Evolutionary conservation across 805 yeast species (phyloP).

Genomic region (Nematodospora valgi): DNA sequence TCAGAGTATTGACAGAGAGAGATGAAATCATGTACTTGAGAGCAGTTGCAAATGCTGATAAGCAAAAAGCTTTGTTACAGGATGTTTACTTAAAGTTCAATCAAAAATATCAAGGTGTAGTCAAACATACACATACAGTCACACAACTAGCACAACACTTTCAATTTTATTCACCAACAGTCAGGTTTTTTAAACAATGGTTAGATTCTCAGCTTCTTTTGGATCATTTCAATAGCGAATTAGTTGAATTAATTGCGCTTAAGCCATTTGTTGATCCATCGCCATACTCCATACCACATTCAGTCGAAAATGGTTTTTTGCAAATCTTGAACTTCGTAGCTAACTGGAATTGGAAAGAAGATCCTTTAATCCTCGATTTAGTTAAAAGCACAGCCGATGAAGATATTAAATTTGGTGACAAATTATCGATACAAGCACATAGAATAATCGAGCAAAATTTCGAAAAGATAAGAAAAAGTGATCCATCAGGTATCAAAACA

Average conservation of each 20-base stretch:
- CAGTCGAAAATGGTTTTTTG: slow-evolving; percentile 77
- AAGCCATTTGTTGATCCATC: slow-evolving; percentile 84
- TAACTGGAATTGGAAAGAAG: slow-evolving; percentile 93
- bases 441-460: slow-evolving; percentile 64
- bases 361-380: slow-evolving; percentile 76
- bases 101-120: slow-evolving; percentile 60
- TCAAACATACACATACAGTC: slow-evolving; percentile 79
- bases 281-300: slow-evolving; percentile 79
- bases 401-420: slow-evolving; percentile 51
- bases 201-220: slow-evolving; percentile 75
- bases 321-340: slow-evolving; percentile 69
- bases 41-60: slow-evolving; percentile 60
- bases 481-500: slow-evolving; percentile 75
- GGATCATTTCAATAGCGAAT: slow-evolving; percentile 70
- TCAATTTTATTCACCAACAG: slow-evolving; percentile 74
- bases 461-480: slow-evolving; percentile 63
- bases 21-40: slow-evolving; percentile 73
- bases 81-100: slow-evolving; percentile 61
- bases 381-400: slow-evolving; percentile 42
- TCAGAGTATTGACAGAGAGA: slow-evolving; percentile 76
- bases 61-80: slow-evolving; percentile 58
- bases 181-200: slow-evolving; percentile 87
- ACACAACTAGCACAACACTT: slow-evolving; percentile 66
- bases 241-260: slow-evolving; percentile 77
- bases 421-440: slow-evolving; percentile 56